Evolutionary conservation across 1,284 basidiomycete species (phyloP), one percentile per base, ranked within the genome.

Genomic region (Cutaneotrichosporon sp.): DNA sequence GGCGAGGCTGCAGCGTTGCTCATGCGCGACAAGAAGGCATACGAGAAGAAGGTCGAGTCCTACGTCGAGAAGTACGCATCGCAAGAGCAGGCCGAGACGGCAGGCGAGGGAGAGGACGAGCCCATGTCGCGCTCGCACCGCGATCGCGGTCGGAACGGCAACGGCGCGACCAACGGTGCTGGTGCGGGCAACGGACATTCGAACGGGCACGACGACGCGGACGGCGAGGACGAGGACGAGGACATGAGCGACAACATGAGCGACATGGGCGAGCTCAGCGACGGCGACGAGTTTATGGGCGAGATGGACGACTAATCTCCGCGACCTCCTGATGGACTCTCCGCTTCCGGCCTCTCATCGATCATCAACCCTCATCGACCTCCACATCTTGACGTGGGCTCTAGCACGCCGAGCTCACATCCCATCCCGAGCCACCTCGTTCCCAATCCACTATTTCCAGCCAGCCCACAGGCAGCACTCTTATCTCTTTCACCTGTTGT

Each of bases 1-100:
- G 94, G 94, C 17, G 94, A 98, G 75, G 94, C 96, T 17, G 94
- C 94, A 9, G 90, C 94, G 0, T 78, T 98, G 32, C 82, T 97
- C 61, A 94, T 97, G 89, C 86, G 93, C 16, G 93, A 97, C 70
- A 90, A 91, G 24, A 92, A 94, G 75, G 88, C 88, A 58, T 97
- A 97, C 66, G 90, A 93, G 61, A 81, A 81, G 29, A 93, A 90
- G 73, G 91, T 97, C 54, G 90, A 90, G 70, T 71, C 75, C 16
- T 79, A 79, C 56, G 78, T 79, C 20, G 68, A 74, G 46, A 67
- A 74, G 34, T 79, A 71, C 52, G 78, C 78, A 0, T 73, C 67
- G 7, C 61, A 67, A 22, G 71, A 72, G 52, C 75, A 75, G 29
- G 73, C 75, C 3, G 76, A 76, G 38, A 62, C 67, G 26, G 74